Conservation (phyloP, 2,329 filamentous ascomycete genomes). For the Byssothecium circinans region DNA sequence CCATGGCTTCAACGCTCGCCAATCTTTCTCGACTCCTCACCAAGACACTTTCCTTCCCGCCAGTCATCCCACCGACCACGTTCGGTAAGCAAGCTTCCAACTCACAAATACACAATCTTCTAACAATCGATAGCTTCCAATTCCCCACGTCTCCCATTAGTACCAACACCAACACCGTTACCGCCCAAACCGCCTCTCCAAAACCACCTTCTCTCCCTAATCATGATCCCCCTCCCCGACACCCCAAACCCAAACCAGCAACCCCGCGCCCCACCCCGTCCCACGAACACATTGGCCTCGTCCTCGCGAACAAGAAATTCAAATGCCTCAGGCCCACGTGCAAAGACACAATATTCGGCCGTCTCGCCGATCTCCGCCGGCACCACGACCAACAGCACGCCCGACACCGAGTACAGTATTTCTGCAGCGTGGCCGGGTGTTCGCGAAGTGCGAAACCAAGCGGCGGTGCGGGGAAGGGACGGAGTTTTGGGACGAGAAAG, state of each 20-base stretch:
- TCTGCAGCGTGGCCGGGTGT: conserved; percentile 17
- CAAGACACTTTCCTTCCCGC: neutral
- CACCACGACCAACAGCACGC: conserved; percentile 29
- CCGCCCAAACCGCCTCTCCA: too few species aligned
- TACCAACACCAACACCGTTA: too few species aligned
- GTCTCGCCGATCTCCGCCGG: conserved; percentile 36
- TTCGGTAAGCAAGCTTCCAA: neutral
- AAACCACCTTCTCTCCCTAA: neutral
- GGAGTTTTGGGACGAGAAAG: conserved; percentile 30
- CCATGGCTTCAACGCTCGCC: neutral
- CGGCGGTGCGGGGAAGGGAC: conserved; percentile 21
- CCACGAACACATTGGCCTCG: conserved; percentile 21
- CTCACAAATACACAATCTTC: neutral
- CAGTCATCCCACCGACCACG: neutral
- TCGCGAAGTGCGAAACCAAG: neutral
- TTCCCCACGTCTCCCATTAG: neutral
- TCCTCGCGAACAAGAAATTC: conserved; percentile 27
- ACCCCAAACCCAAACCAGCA: too few species aligned
- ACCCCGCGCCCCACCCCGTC: neutral
- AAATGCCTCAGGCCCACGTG: conserved; percentile 25
- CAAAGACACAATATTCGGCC: conserved; percentile 23
- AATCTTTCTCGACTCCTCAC: neutral
- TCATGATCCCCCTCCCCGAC: too few species aligned
- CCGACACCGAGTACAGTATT: conserved; percentile 18
- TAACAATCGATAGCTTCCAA: neutral